Percentiles rank a stretch among this genome's conserved stretches.
phyloP scores from a whole-genome alignment of 306 rosid genomes.

The Cucumis cinereus region DNA sequence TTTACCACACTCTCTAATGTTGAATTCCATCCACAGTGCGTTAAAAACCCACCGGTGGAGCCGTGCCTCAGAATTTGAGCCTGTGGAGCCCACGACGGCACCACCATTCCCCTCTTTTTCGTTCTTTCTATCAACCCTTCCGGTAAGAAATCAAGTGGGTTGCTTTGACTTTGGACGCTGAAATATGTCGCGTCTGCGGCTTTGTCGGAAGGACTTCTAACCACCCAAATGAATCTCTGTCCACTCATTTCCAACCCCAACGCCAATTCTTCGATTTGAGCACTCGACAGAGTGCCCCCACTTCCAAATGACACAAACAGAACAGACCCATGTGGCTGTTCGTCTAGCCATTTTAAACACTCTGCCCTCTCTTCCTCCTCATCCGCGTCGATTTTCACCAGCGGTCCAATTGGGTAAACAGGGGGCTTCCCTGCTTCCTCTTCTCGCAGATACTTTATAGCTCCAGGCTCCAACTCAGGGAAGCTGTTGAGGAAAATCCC shows the following conservation, averaged over 20 bases:
- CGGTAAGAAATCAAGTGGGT: conserved; percentile 36
- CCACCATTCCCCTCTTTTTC: conserved; percentile 21
- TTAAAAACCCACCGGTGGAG: conserved; percentile 53
- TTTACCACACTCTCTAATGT: conserved; percentile 36
- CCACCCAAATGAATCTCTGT: conserved; percentile 37
- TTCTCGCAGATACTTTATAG: conserved; percentile 15
- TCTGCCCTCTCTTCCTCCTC: conserved; percentile 1
- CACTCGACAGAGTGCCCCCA: conserved; percentile 26
- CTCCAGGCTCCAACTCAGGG: conserved; percentile 43
- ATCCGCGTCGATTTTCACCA: conserved; percentile 19
- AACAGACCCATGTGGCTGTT: conserved; percentile 31
- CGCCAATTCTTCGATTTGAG: conserved; percentile 27
- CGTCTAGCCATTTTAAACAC: conserved; percentile 32
- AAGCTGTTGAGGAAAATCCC: conserved; percentile 51
- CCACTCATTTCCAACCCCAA: conserved; percentile 28
- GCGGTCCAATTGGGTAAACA: conserved; percentile 50
- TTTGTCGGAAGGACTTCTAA: conserved; percentile 20
- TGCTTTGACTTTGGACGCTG: conserved; percentile 12
- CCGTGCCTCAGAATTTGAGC: conserved; percentile 40
- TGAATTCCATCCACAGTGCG: conserved; percentile 88
- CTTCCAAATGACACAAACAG: conserved; percentile 33
- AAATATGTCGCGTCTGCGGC: conserved; percentile 33
- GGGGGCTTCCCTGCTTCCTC: conserved; percentile 25
- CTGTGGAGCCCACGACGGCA: conserved; percentile 75
- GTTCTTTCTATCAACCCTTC: conserved; percentile 50